Evolutionary conservation across 1,284 basidiomycete genomes (phyloP).

Genomic region (Erythrobasidium hasegawianum): DNA sequence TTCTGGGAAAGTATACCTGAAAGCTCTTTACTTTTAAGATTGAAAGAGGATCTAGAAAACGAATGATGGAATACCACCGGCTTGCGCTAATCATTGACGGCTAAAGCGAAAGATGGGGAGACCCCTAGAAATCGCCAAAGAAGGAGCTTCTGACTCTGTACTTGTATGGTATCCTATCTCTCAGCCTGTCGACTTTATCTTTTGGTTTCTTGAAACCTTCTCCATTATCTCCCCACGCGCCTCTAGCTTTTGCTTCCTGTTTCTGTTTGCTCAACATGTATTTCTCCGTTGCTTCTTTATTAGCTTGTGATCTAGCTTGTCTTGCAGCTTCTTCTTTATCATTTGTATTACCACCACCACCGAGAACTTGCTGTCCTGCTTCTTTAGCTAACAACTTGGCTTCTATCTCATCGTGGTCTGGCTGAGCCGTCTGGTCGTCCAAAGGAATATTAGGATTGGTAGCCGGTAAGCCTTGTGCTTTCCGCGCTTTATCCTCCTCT

Average conservation of each 20-base stretch:
- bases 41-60: no score
- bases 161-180: constrained; percentile 44
- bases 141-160: constrained; percentile 27
- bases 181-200: constrained; percentile 42
- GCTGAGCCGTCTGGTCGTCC: constrained; percentile 37
- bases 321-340: constrained; percentile 39
- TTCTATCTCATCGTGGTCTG: constrained; percentile 52
- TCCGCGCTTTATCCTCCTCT: constrained; percentile 78
- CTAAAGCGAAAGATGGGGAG: neutral
- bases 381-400: constrained; percentile 38
- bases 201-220: constrained; percentile 41
- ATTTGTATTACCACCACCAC: constrained; percentile 28
- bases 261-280: constrained; percentile 2
- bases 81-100: no score
- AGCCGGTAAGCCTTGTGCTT: constrained; percentile 68
- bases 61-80: no score
- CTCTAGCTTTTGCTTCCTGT: constrained; percentile 31
- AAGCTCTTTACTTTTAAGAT: no score
- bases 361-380: constrained; percentile 37
- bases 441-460: constrained; percentile 45
- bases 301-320: constrained; percentile 38
- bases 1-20: no score
- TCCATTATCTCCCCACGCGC: constrained; percentile 32
- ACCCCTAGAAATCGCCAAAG: constrained; percentile 35
- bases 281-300: constrained; percentile 12